Base-by-base conservation (phyloP, 768 basidiomycete species). In the Pholiota microspora region DNA sequence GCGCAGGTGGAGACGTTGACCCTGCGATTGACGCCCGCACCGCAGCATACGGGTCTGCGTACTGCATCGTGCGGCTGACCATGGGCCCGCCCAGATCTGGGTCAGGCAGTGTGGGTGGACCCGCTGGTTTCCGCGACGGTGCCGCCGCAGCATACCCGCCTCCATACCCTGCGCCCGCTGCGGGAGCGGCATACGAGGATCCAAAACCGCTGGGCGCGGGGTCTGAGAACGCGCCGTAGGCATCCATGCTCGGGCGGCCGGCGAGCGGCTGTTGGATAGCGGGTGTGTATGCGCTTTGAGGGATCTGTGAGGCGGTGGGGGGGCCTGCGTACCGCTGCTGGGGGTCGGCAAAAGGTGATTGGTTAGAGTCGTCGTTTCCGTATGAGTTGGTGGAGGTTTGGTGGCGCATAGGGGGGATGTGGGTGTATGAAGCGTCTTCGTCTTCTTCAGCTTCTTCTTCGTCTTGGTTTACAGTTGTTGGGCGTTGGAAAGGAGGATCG, bases 31-130 rank as follows among this genome's bases (percentile, higher is more conserved):
- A 76, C 7, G 86, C 86, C 15, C 89, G 78, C 31, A 93, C 89
- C 9, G 86, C 87, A 10, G 90, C 88, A 64, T 93, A 94, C 7
- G 92, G 92, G 64, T 94, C 88, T 21, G 91, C 92, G 63, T 93
- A 91, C 67, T 94, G 92, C 93, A 96, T 94, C 51, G 94, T 95
- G 67, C 92, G 74, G 69, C 92, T 94, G 34, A 94, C 74, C 24
- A 84, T 80, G 15, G 82, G 80, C 1, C 71, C 62, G n/a, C 66
- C 74, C 28, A 74, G 67, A 54, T 80, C 76, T 56, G 68, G 68
- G 45, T 77, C 72, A 21, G 80, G 76, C 7, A 77, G 64, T 8
- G 70, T 55, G 13, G 77, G 63, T 2, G 79, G 63, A 2, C 66
- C 70, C n/a, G 62, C 62, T 38, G 58, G 60, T 49, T 58, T 34